phyloP scores from a whole-genome alignment of 345 rosid genomes.

The Hypericum androsaemum region DNA sequence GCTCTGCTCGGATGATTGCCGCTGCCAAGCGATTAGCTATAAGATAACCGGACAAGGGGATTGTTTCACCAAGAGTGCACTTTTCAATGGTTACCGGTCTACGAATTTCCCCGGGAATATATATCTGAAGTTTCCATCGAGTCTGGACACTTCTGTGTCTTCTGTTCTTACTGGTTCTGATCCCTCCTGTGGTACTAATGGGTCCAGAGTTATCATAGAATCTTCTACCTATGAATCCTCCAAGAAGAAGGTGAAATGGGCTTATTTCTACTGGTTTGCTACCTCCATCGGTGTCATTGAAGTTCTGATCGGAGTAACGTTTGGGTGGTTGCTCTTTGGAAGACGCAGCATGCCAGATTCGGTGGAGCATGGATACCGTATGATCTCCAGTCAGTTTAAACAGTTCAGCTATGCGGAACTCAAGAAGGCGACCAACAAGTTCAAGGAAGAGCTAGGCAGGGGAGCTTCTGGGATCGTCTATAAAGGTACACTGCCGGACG shows the following conservation, averaged over 20 bases:
- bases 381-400: conserved; percentile 17
- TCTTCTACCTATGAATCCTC: too few relatives aligned
- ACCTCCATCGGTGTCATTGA: conserved; percentile 21
- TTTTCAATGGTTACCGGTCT: conserved; percentile 16
- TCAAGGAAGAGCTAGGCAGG: conserved; percentile 12
- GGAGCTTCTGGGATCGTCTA: conserved; percentile 10
- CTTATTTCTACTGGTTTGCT: conserved; percentile 22
- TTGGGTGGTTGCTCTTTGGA: conserved; percentile 21
- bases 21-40: conserved; percentile 3
- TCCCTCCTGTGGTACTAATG: not conserved
- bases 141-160: not conserved
- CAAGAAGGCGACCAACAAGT: conserved; percentile 7
- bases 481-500: conserved; percentile 2
- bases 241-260: conserved; percentile 3
- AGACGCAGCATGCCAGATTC: conserved; percentile 1
- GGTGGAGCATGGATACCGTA: conserved; percentile 6
- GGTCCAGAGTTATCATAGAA: conserved; percentile 7
- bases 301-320: conserved; percentile 8
- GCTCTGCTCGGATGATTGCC: conserved; percentile 8
- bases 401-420: conserved; percentile 5
- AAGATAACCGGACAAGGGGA: not conserved
- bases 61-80: conserved; percentile 16
- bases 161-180: not conserved
- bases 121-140: conserved; percentile 16
- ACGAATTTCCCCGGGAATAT: conserved; percentile 13